Conservation (phyloP, 352 stramenopile genomes). For the Globisporangium irregulare region DNA sequence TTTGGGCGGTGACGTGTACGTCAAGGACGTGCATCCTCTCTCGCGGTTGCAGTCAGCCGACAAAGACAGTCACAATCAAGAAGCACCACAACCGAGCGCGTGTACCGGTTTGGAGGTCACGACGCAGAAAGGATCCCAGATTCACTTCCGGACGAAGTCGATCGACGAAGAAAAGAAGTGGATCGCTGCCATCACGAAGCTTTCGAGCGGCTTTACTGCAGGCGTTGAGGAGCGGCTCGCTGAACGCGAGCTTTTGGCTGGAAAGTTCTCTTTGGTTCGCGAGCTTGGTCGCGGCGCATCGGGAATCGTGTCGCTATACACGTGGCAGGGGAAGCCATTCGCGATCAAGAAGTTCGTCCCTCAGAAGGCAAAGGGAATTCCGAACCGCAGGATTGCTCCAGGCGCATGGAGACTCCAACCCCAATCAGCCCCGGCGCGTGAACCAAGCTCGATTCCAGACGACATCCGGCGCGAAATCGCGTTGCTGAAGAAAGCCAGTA, state of each 20-base stretch:
- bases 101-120: constrained; percentile 29
- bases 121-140: constrained; percentile 26
- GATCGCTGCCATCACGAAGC: constrained; percentile 38
- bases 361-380: constrained; percentile 47
- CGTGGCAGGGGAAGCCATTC: constrained; percentile 59
- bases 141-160: constrained; percentile 43
- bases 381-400: constrained; percentile 42
- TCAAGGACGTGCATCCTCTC: constrained; percentile 27
- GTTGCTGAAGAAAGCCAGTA: constrained; percentile 73
- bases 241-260: constrained; percentile 54
- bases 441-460: constrained; percentile 33
- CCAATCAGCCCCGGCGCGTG: neutral
- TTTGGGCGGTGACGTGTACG: constrained; percentile 32
- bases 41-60: constrained; percentile 7
- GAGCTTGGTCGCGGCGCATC: constrained; percentile 71
- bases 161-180: constrained; percentile 42
- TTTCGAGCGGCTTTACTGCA: constrained; percentile 43
- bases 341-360: constrained; percentile 71
- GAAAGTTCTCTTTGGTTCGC: constrained; percentile 65
- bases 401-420: constrained; percentile 1
- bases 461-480: constrained; percentile 69
- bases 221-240: constrained; percentile 47
- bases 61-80: neutral
- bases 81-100: neutral
- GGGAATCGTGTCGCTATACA: constrained; percentile 71